phyloP scores from a whole-genome alignment of 2,329 filamentous ascomycete genomes.

The Pseudogymnoascus sp. region DNA sequence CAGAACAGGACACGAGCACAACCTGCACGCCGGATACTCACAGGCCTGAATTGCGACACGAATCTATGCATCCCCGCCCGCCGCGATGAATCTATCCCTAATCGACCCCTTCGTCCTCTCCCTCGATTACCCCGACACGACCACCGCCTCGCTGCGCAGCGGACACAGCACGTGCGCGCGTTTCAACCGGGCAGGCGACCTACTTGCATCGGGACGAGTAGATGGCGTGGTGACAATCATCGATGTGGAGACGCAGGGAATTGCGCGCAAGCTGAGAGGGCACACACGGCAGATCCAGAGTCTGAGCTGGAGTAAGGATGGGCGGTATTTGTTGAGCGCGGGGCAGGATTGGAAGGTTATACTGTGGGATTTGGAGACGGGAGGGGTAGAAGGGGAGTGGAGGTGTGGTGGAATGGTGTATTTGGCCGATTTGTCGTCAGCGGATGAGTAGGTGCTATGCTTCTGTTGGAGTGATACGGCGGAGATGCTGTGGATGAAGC shows the following conservation, averaged over 20 bases:
- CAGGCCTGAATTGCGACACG: conserved; percentile 8
- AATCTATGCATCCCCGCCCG: conserved; percentile 11
- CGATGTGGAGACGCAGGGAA: conserved; percentile 94
- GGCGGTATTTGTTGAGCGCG: conserved; percentile 81
- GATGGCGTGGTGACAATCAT: conserved; percentile 95
- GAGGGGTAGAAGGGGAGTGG: conserved; percentile 58
- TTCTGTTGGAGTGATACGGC: not conserved
- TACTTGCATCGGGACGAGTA: conserved; percentile 84
- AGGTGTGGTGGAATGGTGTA: conserved; percentile 91
- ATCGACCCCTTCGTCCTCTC: conserved; percentile 62
- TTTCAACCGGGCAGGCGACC: conserved; percentile 92
- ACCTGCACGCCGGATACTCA: not conserved
- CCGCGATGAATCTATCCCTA: conserved; percentile 60
- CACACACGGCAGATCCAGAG: conserved; percentile 93
- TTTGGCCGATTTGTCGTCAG: conserved; percentile 89
- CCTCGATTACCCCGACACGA: conserved; percentile 81
- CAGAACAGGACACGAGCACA: not conserved
- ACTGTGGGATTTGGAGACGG: conserved; percentile 76
- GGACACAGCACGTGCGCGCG: conserved; percentile 60
- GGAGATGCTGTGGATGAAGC: not conserved
- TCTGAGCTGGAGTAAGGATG: conserved; percentile 88
- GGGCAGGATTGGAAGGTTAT: conserved; percentile 89
- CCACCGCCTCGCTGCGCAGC: conserved; percentile 75
- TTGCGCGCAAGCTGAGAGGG: conserved; percentile 85
- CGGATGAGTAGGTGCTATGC: conserved; percentile 62